phyloP scores from a whole-genome alignment of 805 yeast genomes.

The Millerago galiae region DNA sequence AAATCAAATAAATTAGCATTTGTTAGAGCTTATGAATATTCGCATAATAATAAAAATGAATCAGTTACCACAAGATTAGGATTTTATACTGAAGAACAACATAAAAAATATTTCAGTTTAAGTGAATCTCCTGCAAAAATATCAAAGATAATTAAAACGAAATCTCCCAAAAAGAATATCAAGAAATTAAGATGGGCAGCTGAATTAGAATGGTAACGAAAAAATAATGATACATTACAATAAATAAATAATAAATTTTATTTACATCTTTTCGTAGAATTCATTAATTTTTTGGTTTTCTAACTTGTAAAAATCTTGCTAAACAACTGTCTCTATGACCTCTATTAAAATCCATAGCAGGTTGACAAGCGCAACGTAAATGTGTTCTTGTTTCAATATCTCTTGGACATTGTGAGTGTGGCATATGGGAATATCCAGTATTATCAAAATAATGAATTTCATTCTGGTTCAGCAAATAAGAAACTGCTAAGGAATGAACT shows the following conservation, averaged over 20 bases:
- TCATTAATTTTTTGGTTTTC: neutral
- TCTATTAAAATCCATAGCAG: slow-evolving; percentile 25
- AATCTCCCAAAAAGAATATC: slow-evolving; percentile 1
- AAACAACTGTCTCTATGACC: slow-evolving; percentile 21
- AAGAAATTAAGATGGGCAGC: slow-evolving; percentile 20
- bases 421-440: slow-evolving; percentile 65
- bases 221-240: neutral
- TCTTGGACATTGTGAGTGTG: slow-evolving; percentile 55
- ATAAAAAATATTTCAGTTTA: slow-evolving; percentile 8
- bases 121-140: slow-evolving; percentile 11
- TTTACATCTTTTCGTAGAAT: neutral
- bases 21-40: slow-evolving; percentile 13
- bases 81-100: slow-evolving; percentile 19
- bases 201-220: slow-evolving; percentile 18
- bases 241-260: neutral
- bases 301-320: slow-evolving; percentile 4
- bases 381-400: slow-evolving; percentile 35
- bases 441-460: slow-evolving; percentile 69
- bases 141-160: slow-evolving; percentile 4
- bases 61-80: slow-evolving; percentile 9
- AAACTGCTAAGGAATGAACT: slow-evolving; percentile 72
- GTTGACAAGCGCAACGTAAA: slow-evolving; percentile 47
- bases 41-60: neutral
- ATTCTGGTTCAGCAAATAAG: slow-evolving; percentile 48
- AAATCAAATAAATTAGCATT: slow-evolving; percentile 15